Base-by-base conservation (phyloP, 306 rosid species). In the Medicago arabica region DNA sequence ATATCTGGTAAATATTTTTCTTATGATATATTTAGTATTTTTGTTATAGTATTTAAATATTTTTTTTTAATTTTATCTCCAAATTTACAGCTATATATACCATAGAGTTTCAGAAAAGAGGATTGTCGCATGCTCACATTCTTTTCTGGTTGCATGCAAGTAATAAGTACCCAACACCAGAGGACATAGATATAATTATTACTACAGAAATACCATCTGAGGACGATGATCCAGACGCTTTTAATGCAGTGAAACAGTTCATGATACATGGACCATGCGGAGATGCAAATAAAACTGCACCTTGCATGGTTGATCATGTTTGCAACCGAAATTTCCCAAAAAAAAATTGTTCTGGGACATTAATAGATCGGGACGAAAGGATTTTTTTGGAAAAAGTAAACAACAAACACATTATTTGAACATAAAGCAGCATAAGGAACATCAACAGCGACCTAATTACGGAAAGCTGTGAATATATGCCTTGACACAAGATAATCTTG, bases 231-330 rank as follows among this genome's bases (percentile, higher is more conserved):
- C 11, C 34, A 31, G 47, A 4, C 0, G 13, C n/a, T 8, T 69
- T 25, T 31, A 5, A 69, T 25, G 75, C 8, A 0, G 75, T 69
- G 0, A 10, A 12, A 15, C 28, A 50, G 0, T 51, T 49, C 25
- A 69, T 69, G 49, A 0, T 69, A 4, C 62, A 69, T 13, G 74
- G 61, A 8, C 46, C 61, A 1, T 69, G 75, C 50, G 75, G 63
- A 25, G 0, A 2, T 3, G 5, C 61, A n/a, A 28, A n/a, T 8
- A 69, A 16, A 31, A 34, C 31, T 50, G 23, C 75, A 8, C 62
- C 75, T 2, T 69, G 75, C 28, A 50, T 50, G 75, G 34, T 28
- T 3, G 47, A 69, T 6, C 17, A 6, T 2, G 3, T 14, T 49
- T 69, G 62, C 28, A 49, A 2, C 5, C 11, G 34, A 50, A 50